Evolutionary conservation across 768 basidiomycete species (phyloP).

Genomic region (Collybiopsis luxurians): DNA sequence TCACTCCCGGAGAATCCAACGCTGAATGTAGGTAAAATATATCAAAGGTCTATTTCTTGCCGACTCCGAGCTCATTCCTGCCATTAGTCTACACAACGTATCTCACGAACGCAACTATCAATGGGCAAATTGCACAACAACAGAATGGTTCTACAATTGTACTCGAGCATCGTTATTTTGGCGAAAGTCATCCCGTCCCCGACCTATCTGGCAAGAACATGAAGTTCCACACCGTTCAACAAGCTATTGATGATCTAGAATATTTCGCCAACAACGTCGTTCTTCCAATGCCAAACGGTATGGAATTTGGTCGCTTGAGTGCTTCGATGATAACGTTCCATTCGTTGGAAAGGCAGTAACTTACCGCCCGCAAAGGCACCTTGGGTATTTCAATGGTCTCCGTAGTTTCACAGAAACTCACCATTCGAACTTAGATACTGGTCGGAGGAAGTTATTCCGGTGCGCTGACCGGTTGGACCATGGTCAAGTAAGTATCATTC

Average conservation of each 20-base stretch:
- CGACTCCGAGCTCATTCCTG: conserved; percentile 9
- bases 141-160: conserved; percentile 40
- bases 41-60: not conserved
- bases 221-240: conserved; percentile 43
- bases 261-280: conserved; percentile 46
- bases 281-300: conserved; percentile 44
- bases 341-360: not conserved
- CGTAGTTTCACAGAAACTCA: not conserved
- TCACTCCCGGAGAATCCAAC: conserved; percentile 26
- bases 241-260: conserved; percentile 49
- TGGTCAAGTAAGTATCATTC: conserved; percentile 12
- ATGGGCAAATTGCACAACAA: conserved; percentile 40
- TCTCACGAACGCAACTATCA: conserved; percentile 42
- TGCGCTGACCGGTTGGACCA: conserved; percentile 15
- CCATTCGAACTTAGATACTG: conserved; percentile 17
- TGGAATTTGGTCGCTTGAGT: conserved; percentile 24
- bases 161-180: conserved; percentile 52
- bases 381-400: conserved; percentile 31
- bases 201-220: conserved; percentile 41
- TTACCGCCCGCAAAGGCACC: conserved; percentile 31
- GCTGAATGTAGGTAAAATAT: conserved; percentile 24
- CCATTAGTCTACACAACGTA: conserved; percentile 29
- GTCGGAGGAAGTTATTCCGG: conserved; percentile 17
- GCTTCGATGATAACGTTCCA: no score
- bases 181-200: conserved; percentile 42